These are phyloP conservation scores for Alternaria gaisen DNA, from an alignment of 2,329 filamentous ascomycete genomes.

Conservation along the genomic window DNA sequence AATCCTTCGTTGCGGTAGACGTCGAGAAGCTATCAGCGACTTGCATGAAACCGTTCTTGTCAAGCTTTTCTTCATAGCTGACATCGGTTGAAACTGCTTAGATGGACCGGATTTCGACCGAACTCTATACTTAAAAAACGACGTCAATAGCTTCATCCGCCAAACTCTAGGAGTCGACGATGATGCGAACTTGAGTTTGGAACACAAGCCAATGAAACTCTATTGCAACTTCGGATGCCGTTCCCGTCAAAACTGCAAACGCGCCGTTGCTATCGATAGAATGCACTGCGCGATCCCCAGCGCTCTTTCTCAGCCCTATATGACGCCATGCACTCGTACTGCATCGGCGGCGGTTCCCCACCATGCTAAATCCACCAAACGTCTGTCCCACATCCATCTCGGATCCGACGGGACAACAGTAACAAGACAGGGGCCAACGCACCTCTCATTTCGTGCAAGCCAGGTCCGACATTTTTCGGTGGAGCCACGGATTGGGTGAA, in stretches of 20 bases:
- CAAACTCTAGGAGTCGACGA: background rate
- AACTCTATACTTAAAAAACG: background rate
- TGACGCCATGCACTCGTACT: slow-evolving; percentile 8
- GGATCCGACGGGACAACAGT: background rate
- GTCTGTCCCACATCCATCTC: background rate
- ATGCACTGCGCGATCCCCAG: background rate
- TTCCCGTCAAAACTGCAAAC: background rate
- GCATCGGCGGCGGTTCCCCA: slow-evolving; percentile 3
- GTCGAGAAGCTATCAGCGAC: background rate
- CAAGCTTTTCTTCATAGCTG: background rate
- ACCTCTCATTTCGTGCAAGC: background rate
- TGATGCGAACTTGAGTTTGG: background rate
- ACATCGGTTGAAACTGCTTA: background rate
- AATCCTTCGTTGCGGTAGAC: background rate
- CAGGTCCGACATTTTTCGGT: slow-evolving; percentile 4
- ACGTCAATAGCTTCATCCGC: background rate
- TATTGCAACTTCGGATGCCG: background rate
- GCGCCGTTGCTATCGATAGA: slow-evolving; percentile 12
- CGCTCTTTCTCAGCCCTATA: slow-evolving; percentile 14
- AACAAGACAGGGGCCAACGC: slow-evolving; percentile 11
- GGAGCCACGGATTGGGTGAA: background rate
- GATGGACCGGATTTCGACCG: background rate
- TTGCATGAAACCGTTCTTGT: slow-evolving; percentile 1
- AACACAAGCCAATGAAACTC: background rate
- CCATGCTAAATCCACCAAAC: slow-evolving; percentile 2